Conservation (phyloP, 73 alveolate species). For the Uronychia binucleata region DNA sequence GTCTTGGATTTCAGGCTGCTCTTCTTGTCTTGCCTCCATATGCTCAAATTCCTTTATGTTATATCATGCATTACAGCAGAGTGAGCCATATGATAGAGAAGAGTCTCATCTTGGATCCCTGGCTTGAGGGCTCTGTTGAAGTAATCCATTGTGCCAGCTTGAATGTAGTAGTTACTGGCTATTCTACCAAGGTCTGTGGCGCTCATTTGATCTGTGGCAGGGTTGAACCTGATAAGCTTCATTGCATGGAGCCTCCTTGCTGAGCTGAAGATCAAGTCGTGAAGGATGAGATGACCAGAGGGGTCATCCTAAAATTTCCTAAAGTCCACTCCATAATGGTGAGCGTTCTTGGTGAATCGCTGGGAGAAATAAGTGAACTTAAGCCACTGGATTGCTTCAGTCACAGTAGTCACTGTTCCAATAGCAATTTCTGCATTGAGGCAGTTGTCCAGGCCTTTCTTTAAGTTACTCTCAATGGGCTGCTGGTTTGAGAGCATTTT, state of each 20-base stretch:
- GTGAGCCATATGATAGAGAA: constrained; percentile 80
- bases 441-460: constrained; percentile 55
- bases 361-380: constrained; percentile 93
- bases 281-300: constrained; percentile 29
- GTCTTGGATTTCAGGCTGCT: constrained; percentile 81
- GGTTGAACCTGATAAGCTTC: constrained; percentile 50
- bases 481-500: constrained; percentile 87
- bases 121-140: constrained; percentile 83
- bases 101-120: constrained; percentile 70
- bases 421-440: constrained; percentile 76
- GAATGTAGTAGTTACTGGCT: constrained; percentile 98
- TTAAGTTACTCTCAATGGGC: constrained; percentile 82
- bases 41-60: constrained; percentile 95
- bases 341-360: constrained; percentile 80
- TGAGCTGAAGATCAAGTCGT: constrained; percentile 43
- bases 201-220: constrained; percentile 64
- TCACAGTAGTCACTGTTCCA: constrained; percentile 65
- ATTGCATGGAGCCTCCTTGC: constrained; percentile 39
- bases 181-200: constrained; percentile 99
- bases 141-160: constrained; percentile 90
- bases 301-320: constrained; percentile 44
- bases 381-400: constrained; percentile 97
- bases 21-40: constrained; percentile 93
- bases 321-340: constrained; percentile 69
- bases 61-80: too few species aligned